These are phyloP conservation scores for Ogataea polymorpha DNA, from an alignment of 805 yeast species.

Conservation along the genomic window DNA sequence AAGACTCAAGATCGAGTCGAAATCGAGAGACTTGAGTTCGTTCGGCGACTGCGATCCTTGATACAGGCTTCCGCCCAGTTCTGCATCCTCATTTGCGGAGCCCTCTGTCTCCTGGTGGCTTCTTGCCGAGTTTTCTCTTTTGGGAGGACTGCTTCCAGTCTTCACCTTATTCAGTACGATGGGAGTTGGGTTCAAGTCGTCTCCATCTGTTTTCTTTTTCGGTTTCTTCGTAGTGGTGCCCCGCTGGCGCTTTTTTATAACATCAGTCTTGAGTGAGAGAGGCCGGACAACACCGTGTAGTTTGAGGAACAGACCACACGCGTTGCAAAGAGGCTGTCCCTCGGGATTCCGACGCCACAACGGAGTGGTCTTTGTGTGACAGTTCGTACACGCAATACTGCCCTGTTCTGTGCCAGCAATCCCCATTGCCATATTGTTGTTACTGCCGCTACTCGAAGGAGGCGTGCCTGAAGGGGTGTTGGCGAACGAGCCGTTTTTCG, in stretches of 20 bases:
- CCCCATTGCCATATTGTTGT: conserved; percentile 6
- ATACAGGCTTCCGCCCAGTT: conserved; percentile 5
- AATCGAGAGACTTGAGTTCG: conserved; percentile 21
- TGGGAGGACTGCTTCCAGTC: conserved; percentile 5
- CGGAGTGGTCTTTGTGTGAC: conserved; percentile 91
- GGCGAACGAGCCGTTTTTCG: conserved; percentile 9
- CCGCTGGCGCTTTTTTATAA: conserved; percentile 87
- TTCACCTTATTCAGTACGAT: conserved; percentile 23
- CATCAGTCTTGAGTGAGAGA: conserved; percentile 72
- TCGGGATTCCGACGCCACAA: conserved; percentile 92
- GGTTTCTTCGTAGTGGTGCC: conserved; percentile 33
- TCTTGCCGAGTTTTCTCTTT: conserved; percentile 3
- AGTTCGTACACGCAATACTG: conserved; percentile 64
- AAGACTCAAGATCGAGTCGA: conserved; percentile 22
- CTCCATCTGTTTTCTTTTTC: conserved; percentile 40
- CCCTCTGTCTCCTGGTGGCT: conserved; percentile 3
- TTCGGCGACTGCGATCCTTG: not conserved
- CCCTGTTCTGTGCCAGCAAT: conserved; percentile 15
- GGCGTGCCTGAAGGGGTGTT: conserved; percentile 11
- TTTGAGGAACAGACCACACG: conserved; percentile 91
- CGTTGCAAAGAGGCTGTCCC: conserved; percentile 92
- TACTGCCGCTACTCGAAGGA: conserved; percentile 11
- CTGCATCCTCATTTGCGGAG: conserved; percentile 6
- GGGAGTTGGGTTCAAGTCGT: conserved; percentile 48
- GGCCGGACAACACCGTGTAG: conserved; percentile 96